These are phyloP conservation scores for Testicularia cyperi DNA, from an alignment of 1,284 basidiomycete genomes.

Conservation along the genomic window DNA sequence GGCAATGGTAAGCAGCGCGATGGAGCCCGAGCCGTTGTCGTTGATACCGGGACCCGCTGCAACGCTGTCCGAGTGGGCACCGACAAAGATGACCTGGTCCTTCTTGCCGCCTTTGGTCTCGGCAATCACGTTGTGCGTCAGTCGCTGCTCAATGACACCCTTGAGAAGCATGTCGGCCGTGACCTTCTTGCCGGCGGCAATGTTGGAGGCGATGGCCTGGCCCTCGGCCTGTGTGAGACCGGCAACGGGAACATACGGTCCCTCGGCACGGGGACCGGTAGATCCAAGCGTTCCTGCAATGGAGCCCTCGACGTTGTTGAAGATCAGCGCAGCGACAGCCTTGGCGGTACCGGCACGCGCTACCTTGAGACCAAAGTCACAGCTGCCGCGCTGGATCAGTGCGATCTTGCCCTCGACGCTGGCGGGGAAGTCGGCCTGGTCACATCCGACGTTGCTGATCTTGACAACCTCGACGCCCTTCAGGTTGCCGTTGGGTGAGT, in stretches of 20 bases:
- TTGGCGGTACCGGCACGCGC: slow-evolving; percentile 17
- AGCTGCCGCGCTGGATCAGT: slow-evolving; percentile 20
- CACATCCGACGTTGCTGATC: slow-evolving; percentile 21
- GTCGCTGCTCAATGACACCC: slow-evolving; percentile 20
- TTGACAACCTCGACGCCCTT: slow-evolving; percentile 10
- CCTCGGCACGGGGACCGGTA: slow-evolving; percentile 8
- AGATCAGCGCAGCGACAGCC: slow-evolving; percentile 17
- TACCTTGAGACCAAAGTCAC: slow-evolving; percentile 16
- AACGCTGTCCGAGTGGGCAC: slow-evolving; percentile 27
- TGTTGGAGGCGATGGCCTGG: slow-evolving; percentile 1
- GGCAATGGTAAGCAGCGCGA: slow-evolving; percentile 26
- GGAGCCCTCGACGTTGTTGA: slow-evolving; percentile 20
- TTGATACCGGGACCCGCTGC: slow-evolving; percentile 30
- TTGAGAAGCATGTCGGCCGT: slow-evolving; percentile 12
- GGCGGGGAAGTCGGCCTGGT: slow-evolving; percentile 18
- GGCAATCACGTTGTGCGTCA: slow-evolving; percentile 31
- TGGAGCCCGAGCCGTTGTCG: slow-evolving; percentile 31
- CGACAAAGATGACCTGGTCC: slow-evolving; percentile 24
- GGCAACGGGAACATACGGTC: slow-evolving; percentile 22
- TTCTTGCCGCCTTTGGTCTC: slow-evolving; percentile 16
- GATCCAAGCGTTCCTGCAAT: slow-evolving; percentile 20
- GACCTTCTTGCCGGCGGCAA: slow-evolving; percentile 20
- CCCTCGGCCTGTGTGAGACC: slow-evolving; percentile 13
- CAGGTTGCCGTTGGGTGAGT: slow-evolving; percentile 25
- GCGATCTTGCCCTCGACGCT: slow-evolving; percentile 19